Evolutionary conservation across 768 basidiomycete species (phyloP), one percentile per base, ranked within the genome.

Genomic region (Melanogaster broomeanus): DNA sequence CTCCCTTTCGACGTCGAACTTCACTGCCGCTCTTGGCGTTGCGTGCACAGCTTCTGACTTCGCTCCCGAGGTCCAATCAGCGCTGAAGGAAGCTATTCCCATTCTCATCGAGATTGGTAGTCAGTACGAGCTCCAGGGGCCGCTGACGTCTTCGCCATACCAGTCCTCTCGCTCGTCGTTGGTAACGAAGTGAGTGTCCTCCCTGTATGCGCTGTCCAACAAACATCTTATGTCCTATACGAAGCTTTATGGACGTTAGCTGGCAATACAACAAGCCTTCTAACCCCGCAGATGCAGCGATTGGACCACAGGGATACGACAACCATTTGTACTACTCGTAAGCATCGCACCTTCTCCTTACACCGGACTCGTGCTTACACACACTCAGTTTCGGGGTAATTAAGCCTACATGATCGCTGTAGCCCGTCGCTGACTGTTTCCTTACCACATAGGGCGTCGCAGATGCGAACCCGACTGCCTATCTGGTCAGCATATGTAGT

Each of bases 321-420:
- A 87, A 89, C 48, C 90, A 91, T 67, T 62, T 92, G 15, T 92
- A 90, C 64, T 90, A 88, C 61, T 80, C 74, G 82, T 87, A 60
- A 62, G 84, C 68, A 9, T 3, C 27, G 18, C 12, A 27, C 31
- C 19, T 18, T 42, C 15, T 27, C 19, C 43, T 25, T 6, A 24
- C 43, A 19, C 38, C 30, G 42, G 27, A 40, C 34, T 30, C 38
- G 50, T 51, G n/a, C 57, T 53, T 25, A 59, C 10, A 22, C 49
- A 41, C 34, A 33, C 22, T 13, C 52, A 85, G 81, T 49, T 88
- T 81, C 49, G 85, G 86, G 16, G 85, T 87, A 72, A 49, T 66
- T 58, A 12, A 34, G 19, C 18, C 19, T 27, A 19, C 25, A 12
- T 25, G n/a, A 8, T 37, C 24, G 21, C 3, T 5, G 33, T 13